phyloP scores from a whole-genome alignment of 1,139 yeast species.

The Candida tetrigidarum region DNA sequence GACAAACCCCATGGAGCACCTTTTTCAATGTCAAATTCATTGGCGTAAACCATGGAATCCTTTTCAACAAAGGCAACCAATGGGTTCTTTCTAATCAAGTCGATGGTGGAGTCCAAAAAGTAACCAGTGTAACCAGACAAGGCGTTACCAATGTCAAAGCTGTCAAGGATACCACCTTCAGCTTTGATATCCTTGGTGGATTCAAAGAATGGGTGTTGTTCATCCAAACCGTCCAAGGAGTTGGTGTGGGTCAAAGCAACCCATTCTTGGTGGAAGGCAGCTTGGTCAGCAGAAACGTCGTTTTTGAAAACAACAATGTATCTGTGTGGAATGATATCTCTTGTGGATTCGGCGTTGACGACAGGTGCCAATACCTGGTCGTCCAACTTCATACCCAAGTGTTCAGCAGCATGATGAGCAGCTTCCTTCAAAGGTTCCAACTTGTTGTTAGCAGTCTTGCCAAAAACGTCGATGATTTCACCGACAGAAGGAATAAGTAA shows the following conservation, averaged over 20 bases:
- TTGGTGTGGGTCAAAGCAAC: constrained; percentile 49
- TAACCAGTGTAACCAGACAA: constrained; percentile 40
- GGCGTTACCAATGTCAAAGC: constrained; percentile 34
- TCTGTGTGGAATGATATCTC: constrained; percentile 68
- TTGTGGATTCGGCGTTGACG: constrained; percentile 39
- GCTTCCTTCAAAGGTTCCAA: constrained; percentile 16
- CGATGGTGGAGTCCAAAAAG: constrained; percentile 32
- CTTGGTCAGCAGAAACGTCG: constrained; percentile 51
- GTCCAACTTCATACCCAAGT: constrained; percentile 17
- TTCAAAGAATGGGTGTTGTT: constrained; percentile 46
- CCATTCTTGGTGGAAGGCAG: constrained; percentile 68
- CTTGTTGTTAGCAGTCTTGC: constrained; percentile 13
- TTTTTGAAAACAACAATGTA: constrained; percentile 82
- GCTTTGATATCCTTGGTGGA: constrained; percentile 28
- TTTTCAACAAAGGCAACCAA: constrained; percentile 41
- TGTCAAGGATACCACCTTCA: constrained; percentile 60
- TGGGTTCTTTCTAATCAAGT: constrained; percentile 30
- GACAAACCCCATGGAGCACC: constrained; percentile 50
- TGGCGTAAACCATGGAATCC: constrained; percentile 35
- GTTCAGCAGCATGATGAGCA: constrained; percentile 20
- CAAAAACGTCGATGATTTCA: constrained; percentile 46
- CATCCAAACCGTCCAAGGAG: constrained; percentile 27
- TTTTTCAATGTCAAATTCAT: constrained; percentile 40
- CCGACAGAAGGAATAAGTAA: constrained; percentile 63
- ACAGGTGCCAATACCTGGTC: constrained; percentile 46